Conservation (phyloP, 768 basidiomycete species). For the Amanita phalloides region DNA sequence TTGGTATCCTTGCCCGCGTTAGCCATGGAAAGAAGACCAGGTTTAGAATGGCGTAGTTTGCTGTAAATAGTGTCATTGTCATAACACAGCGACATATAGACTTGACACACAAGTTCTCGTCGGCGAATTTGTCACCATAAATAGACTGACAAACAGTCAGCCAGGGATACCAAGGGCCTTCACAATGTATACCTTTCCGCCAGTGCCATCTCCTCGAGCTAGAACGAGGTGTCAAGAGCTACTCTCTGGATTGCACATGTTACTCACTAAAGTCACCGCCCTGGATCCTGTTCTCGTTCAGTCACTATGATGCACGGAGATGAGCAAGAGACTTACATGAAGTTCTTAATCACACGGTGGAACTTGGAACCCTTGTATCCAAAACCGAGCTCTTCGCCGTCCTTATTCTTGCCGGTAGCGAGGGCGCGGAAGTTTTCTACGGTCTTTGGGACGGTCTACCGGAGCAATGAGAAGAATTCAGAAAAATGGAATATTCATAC, state of each 20-base stretch:
- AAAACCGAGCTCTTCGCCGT: constrained; percentile 68
- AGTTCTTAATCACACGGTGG: constrained; percentile 92
- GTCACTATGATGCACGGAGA: not conserved
- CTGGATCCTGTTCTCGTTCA: constrained; percentile 64
- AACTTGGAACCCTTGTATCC: constrained; percentile 96
- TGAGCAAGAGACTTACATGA: constrained; percentile 45
- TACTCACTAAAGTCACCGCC: constrained; percentile 94
- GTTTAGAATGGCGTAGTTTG: constrained; percentile 89
- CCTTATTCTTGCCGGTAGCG: constrained; percentile 71
- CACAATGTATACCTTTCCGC: constrained; percentile 57
- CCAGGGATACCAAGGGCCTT: not conserved
- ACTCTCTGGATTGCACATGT: not conserved
- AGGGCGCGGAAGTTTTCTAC: constrained; percentile 97
- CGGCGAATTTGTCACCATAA: constrained; percentile 83
- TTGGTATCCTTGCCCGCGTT: constrained; percentile 92
- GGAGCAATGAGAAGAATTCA: not conserved
- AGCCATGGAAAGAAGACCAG: constrained; percentile 89
- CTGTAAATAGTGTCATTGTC: constrained; percentile 25
- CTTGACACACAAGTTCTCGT: constrained; percentile 86
- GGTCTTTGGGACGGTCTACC: constrained; percentile 88
- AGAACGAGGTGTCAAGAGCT: constrained; percentile 8
- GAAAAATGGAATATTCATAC: constrained; percentile 26
- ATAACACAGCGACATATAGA: not conserved
- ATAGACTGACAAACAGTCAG: constrained; percentile 46
- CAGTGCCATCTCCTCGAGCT: constrained; percentile 84